Evolutionary conservation across 768 basidiomycete species (phyloP).

Genomic region (Pulveroboletus sp.): DNA sequence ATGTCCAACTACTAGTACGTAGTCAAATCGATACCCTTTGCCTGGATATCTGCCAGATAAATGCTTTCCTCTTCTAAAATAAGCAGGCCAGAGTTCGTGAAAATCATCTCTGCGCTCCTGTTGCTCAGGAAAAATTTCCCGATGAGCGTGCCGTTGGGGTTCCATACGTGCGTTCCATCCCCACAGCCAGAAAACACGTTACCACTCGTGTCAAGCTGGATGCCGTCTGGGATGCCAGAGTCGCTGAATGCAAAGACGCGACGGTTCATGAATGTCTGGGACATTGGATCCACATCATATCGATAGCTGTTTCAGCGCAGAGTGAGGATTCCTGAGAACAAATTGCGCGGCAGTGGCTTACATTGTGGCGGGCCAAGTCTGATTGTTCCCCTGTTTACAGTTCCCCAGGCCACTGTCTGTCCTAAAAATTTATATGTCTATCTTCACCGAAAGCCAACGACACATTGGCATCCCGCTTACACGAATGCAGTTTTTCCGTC

Average conservation of each 20-base stretch:
- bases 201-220: conserved; percentile 60
- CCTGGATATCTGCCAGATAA: conserved; percentile 37
- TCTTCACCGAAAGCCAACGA: not conserved
- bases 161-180: conserved; percentile 69
- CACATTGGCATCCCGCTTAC: conserved; percentile 29
- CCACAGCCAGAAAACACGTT: conserved; percentile 69
- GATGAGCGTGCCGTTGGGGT: conserved; percentile 51
- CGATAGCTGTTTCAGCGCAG: conserved; percentile 47
- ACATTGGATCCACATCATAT: conserved; percentile 62
- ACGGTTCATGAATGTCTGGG: conserved; percentile 55
- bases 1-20: conserved; percentile 2
- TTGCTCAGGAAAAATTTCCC: conserved; percentile 60
- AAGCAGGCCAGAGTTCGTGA: conserved; percentile 40
- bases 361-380: conserved; percentile 69
- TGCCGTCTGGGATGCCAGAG: conserved; percentile 63
- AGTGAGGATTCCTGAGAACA: not conserved
- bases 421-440: conserved; percentile 22
- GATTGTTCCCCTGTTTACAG: conserved; percentile 50
- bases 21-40: conserved; percentile 24
- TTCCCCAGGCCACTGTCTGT: conserved; percentile 32
- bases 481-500: conserved; percentile 67
- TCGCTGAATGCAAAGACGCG: conserved; percentile 68
- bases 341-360: conserved; percentile 31
- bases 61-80: conserved; percentile 39
- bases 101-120: conserved; percentile 36